These are phyloP conservation scores for Echinochloa phyllopogon DNA, from an alignment of 176 grass and related monocot genomes.

Conservation along the genomic window DNA sequence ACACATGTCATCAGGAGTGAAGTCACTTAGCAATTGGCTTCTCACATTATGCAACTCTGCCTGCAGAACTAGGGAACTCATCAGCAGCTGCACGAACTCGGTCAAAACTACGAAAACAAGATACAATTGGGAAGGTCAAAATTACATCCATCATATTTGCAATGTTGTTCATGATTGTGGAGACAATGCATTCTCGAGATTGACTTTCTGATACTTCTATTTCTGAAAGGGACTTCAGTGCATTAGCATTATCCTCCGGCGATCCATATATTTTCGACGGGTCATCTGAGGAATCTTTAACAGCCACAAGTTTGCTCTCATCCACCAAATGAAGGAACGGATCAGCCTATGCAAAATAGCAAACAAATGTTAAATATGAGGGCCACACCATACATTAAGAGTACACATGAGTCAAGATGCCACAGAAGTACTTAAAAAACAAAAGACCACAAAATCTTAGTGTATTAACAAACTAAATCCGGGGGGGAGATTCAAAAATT, in stretches of 20 bases:
- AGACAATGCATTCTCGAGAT: conserved; percentile 88
- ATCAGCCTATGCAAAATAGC: conserved; percentile 65
- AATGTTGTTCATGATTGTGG: conserved; percentile 83
- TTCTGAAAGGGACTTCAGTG: conserved; percentile 72
- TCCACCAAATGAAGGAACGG: conserved; percentile 88
- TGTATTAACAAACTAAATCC: neutral
- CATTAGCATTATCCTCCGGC: conserved; percentile 77
- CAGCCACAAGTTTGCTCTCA: conserved; percentile 78
- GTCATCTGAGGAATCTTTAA: conserved; percentile 58
- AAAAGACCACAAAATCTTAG: conserved; percentile 1
- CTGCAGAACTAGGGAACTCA: conserved; percentile 56
- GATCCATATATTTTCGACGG: conserved; percentile 75
- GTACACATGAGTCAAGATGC: conserved; percentile 14
- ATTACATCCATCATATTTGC: conserved; percentile 82
- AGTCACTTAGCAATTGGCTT: conserved; percentile 81
- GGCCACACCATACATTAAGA: conserved; percentile 5
- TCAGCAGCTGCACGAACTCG: conserved; percentile 33
- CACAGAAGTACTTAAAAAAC: conserved; percentile 18
- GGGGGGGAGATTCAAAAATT: neutral
- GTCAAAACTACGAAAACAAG: conserved; percentile 26
- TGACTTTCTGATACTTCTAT: conserved; percentile 89
- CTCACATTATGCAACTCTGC: conserved; percentile 75
- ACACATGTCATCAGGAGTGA: conserved; percentile 90
- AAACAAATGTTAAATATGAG: conserved; percentile 36
- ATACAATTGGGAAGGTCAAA: conserved; percentile 36